Evolutionary conservation across 805 yeast genomes (phyloP).

Genomic region (Yarrowia sp.): DNA sequence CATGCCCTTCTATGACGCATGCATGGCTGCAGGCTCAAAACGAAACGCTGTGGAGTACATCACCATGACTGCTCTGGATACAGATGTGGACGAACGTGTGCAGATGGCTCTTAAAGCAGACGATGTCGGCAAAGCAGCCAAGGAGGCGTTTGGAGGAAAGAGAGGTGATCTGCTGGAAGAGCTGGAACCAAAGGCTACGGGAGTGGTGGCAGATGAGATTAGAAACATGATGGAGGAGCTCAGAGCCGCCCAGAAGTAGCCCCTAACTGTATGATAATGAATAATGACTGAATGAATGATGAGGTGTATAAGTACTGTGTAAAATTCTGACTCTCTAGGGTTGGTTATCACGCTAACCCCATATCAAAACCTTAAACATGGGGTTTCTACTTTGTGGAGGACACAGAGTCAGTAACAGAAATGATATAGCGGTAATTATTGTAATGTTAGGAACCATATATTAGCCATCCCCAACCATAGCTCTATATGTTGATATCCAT

Average conservation of each 20-base stretch:
- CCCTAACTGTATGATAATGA: conserved; percentile 7
- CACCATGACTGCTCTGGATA: conserved; percentile 45
- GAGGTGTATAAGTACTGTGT: background rate
- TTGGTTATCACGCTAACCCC: too few species aligned
- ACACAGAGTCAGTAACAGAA: too few species aligned
- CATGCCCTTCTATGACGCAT: conserved; percentile 57
- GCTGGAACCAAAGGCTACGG: conserved; percentile 31
- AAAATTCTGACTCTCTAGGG: too few species aligned
- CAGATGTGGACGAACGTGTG: conserved; percentile 48
- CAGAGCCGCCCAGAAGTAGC: conserved; percentile 5
- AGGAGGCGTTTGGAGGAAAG: conserved; percentile 37
- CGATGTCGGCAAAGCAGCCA: conserved; percentile 42
- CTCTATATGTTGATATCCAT: too few species aligned
- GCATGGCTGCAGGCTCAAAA: conserved; percentile 53
- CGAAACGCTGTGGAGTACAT: conserved; percentile 63
- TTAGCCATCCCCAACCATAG: too few species aligned
- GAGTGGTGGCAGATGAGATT: conserved; percentile 28
- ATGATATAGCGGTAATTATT: too few species aligned
- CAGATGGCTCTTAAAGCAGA: conserved; percentile 53
- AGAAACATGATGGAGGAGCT: conserved; percentile 26
- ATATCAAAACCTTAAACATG: too few species aligned
- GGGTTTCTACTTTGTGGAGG: too few species aligned
- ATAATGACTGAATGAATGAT: background rate
- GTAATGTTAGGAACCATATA: too few species aligned
- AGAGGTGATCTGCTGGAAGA: conserved; percentile 32